A percentile compares a stretch with the other conserved stretches of the same genome.
Conservation (phyloP, 306 rosid genomes). For the Casuarina equisetifolia region DNA sequence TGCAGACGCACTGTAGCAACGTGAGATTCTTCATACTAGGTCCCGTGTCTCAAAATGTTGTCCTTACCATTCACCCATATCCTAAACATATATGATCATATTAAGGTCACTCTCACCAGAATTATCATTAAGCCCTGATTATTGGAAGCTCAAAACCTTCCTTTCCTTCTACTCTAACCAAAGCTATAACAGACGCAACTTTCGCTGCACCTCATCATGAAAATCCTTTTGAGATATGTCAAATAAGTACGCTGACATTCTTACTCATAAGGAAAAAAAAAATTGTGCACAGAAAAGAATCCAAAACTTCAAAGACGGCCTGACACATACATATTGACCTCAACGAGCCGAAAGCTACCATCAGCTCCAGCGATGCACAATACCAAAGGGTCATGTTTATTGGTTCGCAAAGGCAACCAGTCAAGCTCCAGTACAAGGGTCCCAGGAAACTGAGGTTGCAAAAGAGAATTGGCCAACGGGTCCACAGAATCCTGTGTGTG, state of each 20-base stretch:
- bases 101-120: background rate
- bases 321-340: slow-evolving; percentile 62
- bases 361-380: slow-evolving; percentile 99
- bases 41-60: background rate
- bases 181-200: background rate
- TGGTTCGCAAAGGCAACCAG: slow-evolving; percentile 94
- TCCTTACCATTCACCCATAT: background rate
- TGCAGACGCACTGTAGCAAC: background rate
- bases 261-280: slow-evolving; percentile 5
- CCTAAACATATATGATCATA: background rate
- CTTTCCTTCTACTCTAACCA: background rate
- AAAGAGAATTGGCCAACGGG: slow-evolving; percentile 88
- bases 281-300: background rate
- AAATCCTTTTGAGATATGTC: background rate
- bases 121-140: slow-evolving; percentile 1
- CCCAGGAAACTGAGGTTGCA: slow-evolving; percentile 92
- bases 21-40: background rate
- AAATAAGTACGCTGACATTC: slow-evolving; percentile 2
- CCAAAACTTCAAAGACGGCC: slow-evolving; percentile 22
- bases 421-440: slow-evolving; percentile 95
- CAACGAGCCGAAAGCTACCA: slow-evolving; percentile 93
- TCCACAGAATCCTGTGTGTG: slow-evolving; percentile 80
- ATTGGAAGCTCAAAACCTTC: slow-evolving; percentile 4
- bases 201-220: background rate
- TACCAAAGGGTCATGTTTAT: slow-evolving; percentile 77